Evolutionary conservation across 176 grass and related monocot genomes (phyloP), one percentile per base, ranked within the genome.

Genomic region (Luzula sylvatica): DNA sequence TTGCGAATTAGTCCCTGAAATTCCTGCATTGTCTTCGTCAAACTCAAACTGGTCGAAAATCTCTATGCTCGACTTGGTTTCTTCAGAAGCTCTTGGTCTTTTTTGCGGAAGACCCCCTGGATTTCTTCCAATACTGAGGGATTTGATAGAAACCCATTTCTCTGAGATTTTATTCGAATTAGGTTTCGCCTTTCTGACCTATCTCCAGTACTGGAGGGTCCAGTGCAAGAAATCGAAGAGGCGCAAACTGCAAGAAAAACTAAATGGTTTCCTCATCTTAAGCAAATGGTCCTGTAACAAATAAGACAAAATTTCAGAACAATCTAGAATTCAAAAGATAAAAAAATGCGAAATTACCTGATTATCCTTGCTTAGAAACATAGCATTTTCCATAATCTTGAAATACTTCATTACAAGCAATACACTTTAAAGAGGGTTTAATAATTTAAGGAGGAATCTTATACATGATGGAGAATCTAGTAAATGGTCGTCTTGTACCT

Each of bases 321-420:
- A 42, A 23, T 43, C 38, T 52, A 20, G 44, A 56, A 39, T 20
- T 23, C 47, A 38, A 56, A 56, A 29, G 16, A 28, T 26, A 57
- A 43, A 14, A n/a, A 46, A 9, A 60, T 29, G 65, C 51, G 23
- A 56, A 15, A 28, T 72, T 83, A 88, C 93, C 86, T 99, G 87
- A 72, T 99, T 99, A 50, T 87, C 42, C 11, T 99, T 66, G 47
- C 93, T 99, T 83, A 99, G 43, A 67, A 99, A 99, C 72, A 86
- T 99, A 1, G 93, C 86, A 58, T 92, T 99, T 69, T 99, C 93
- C 82, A 99, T 75, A 53, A 92, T 99, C 68, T 92, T 99, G 61
- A 99, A 78, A 52, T 86, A 99, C 80, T 99, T 99, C 78, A 99
- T 68, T 46, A 99, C 78, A 39, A 87, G 75, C 1, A 67, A 17